Conservation (phyloP, 228 moss, liverwort and hornwort genomes). For the Sphagnum fallax region DNA sequence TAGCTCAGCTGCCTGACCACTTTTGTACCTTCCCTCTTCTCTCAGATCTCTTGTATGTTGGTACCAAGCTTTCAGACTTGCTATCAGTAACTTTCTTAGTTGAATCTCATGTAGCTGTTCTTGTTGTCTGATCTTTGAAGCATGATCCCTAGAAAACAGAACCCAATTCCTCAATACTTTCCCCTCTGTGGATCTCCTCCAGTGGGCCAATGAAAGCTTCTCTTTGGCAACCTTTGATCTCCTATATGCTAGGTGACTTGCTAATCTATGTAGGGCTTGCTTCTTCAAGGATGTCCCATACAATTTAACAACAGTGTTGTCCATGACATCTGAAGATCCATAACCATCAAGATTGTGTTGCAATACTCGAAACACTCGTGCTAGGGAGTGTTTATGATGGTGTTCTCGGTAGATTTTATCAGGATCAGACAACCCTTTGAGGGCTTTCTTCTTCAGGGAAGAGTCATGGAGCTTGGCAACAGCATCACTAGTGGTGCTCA, state of each 20-base stretch:
- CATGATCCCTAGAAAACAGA: conserved; percentile 12
- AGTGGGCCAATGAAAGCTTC: conserved; percentile 11
- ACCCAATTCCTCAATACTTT: conserved; percentile 27
- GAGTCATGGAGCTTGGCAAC: conserved; percentile 12
- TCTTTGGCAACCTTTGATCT: conserved; percentile 10
- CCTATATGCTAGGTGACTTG: conserved; percentile 4
- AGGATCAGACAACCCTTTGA: conserved; percentile 8
- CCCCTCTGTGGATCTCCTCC: conserved; percentile 14
- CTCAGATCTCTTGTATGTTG: conserved; percentile 7
- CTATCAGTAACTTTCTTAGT: conserved; percentile 14
- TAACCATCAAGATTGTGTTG: conserved; percentile 9
- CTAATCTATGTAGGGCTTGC: conserved; percentile 13
- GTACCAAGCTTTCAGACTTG: conserved; percentile 26
- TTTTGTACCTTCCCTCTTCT: background rate
- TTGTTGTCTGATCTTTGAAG: conserved; percentile 5
- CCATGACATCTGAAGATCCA: conserved; percentile 6
- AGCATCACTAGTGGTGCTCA: background rate
- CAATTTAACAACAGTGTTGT: conserved; percentile 10
- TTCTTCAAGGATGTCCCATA: conserved; percentile 20
- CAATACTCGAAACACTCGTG: conserved; percentile 13
- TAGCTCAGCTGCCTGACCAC: conserved; percentile 13
- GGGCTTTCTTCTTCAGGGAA: conserved; percentile 13
- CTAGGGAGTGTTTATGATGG: conserved; percentile 6
- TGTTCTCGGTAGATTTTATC: conserved; percentile 5
- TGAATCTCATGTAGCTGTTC: conserved; percentile 5